phyloP scores from a whole-genome alignment of 495 filamentous ascomycete species.

The Aspergillus asperescens region DNA sequence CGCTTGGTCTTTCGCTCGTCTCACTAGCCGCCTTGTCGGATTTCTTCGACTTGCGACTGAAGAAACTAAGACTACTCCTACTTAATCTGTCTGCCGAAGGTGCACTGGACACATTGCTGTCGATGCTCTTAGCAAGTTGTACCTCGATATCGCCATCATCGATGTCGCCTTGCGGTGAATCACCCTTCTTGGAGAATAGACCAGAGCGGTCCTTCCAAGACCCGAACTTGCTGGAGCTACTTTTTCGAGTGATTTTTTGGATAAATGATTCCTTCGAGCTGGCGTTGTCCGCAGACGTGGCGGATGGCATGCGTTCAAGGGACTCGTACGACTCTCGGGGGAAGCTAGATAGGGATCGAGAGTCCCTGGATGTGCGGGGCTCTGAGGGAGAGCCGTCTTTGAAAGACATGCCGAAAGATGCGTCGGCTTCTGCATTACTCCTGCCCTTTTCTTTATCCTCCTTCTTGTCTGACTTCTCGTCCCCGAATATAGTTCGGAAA shows the following conservation, averaged over 20 bases:
- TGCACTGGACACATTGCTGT: conserved; percentile 41
- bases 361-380: conserved; percentile 57
- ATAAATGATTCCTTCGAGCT: conserved; percentile 58
- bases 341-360: conserved; percentile 56
- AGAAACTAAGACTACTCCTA: conserved; percentile 45
- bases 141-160: conserved; percentile 43
- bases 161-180: conserved; percentile 45
- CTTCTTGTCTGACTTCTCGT: conserved; percentile 35
- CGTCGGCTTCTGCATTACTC: conserved; percentile 28
- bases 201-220: conserved; percentile 63
- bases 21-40: conserved; percentile 43
- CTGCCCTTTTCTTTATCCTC: conserved; percentile 34
- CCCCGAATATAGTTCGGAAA: conserved; percentile 48
- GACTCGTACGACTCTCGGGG: conserved; percentile 70
- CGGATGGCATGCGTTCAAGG: conserved; percentile 63
- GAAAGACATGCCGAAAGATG: conserved; percentile 34
- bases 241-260: conserved; percentile 71
- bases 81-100: conserved; percentile 43
- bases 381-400: conserved; percentile 57
- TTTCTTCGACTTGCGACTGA: conserved; percentile 46
- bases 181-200: conserved; percentile 59
- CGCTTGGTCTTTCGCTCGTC: conserved; percentile 44
- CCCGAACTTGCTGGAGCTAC: conserved; percentile 75
- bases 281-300: conserved; percentile 57
- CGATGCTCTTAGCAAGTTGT: conserved; percentile 45